Conservation (phyloP, 2,329 filamentous ascomycete genomes). For the Penicillium sp. region DNA sequence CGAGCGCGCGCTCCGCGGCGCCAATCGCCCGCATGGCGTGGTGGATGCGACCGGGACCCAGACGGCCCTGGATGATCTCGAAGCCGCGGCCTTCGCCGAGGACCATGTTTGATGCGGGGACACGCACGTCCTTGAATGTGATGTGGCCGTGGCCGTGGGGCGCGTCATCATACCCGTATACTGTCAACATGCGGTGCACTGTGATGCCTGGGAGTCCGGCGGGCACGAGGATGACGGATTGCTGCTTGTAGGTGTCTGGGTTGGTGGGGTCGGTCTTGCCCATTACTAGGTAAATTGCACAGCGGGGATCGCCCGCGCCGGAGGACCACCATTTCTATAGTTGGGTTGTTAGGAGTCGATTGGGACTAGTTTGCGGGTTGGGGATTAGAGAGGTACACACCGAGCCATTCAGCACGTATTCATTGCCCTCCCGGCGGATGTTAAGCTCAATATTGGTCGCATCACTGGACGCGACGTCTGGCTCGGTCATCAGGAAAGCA, state of each 20-base stretch:
- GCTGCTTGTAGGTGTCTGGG: slow-evolving; percentile 72
- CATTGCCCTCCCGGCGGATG: slow-evolving; percentile 72
- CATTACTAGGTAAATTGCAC: slow-evolving; percentile 92
- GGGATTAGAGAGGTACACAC: slow-evolving; percentile 40
- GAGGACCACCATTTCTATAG: slow-evolving; percentile 96
- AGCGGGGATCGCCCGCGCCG: slow-evolving; percentile 84
- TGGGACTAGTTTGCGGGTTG: neutral
- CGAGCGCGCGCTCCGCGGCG: slow-evolving; percentile 78
- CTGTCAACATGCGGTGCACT: slow-evolving; percentile 85
- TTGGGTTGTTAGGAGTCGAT: slow-evolving; percentile 1
- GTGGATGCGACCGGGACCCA: slow-evolving; percentile 92
- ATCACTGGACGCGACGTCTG: slow-evolving; percentile 77
- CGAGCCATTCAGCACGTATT: slow-evolving; percentile 83
- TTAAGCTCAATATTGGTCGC: slow-evolving; percentile 83
- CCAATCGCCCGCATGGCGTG: slow-evolving; percentile 95
- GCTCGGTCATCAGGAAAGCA: slow-evolving; percentile 90
- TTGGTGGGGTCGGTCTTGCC: slow-evolving; percentile 76
- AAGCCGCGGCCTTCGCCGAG: slow-evolving; percentile 90
- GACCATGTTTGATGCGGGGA: slow-evolving; percentile 74
- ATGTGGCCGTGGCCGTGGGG: slow-evolving; percentile 95
- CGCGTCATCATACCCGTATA: slow-evolving; percentile 96
- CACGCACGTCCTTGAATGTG: slow-evolving; percentile 77
- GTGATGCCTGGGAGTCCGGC: slow-evolving; percentile 72
- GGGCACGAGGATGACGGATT: slow-evolving; percentile 86
- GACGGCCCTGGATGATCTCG: slow-evolving; percentile 94